Base-by-base conservation (phyloP, 768 basidiomycete species). In the Butyriboletus loyo region DNA sequence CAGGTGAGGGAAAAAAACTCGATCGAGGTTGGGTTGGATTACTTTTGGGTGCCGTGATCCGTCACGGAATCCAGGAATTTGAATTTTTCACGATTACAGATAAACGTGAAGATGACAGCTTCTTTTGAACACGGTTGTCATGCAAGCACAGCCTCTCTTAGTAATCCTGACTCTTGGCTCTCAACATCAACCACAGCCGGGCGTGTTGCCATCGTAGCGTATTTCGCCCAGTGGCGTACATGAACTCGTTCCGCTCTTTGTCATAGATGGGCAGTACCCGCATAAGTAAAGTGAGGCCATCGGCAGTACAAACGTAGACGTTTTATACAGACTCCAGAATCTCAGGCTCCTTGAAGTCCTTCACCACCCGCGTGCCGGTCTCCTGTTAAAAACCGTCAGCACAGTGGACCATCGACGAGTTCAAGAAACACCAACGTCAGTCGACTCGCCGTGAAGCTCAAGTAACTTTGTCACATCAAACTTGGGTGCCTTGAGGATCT, bases 341-440 rank as follows among this genome's bases (percentile, higher is more conserved):
- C 77, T 93, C 92, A 40, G 95, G 95, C 83, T 98, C 95, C 82
- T 96, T 94, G 82, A 95, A 98, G 71, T 96, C 94, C 79, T 90
- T 93, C 53, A 80, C 89, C 49, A 96, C 87, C 73, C 90, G 87
- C 62, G 92, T 89, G 61, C 96, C 96, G 43, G 92, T 94, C 80
- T 96, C 94, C 89, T 96, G 66, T 47, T 57, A 25, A 36, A 46
- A 46, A 37, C 49, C 48, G 41, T 54, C 42, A 56, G 65, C 17
- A 24, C 31, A 10, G 19, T 24, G 32, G 2, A 50, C 8, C 42
- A 25, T 41, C n/a, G 30, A 22, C 27, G 34, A 41, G 30, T 34
- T 19, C 36, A 15, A 27, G 24, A 36, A 46, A 54, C 38, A 55
- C 93, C 66, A 69, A 94, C 95, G 65, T 96, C 92, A 65, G 86